phyloP scores from a whole-genome alignment of 2,329 filamentous ascomycete species.

The Didymella lethalis region DNA sequence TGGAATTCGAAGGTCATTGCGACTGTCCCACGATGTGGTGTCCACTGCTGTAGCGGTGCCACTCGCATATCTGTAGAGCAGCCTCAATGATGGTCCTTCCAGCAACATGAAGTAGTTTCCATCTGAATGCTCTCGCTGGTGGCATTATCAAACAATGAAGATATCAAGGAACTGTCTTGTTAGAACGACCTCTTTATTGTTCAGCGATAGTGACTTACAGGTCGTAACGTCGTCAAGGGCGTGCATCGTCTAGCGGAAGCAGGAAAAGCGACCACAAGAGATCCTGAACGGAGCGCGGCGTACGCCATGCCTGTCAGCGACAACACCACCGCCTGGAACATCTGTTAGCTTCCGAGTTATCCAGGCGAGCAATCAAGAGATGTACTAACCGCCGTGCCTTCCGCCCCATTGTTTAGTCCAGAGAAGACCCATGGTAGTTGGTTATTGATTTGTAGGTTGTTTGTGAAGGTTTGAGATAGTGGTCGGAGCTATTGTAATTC shows the following conservation, averaged over 20 bases:
- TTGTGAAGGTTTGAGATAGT: conserved; percentile 8
- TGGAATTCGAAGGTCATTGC: not conserved
- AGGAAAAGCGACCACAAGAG: conserved; percentile 60
- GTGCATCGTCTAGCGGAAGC: conserved; percentile 57
- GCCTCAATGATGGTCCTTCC: not conserved
- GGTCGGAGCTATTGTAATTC: conserved; percentile 1
- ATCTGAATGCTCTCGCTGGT: conserved; percentile 3
- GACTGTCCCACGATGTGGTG: not conserved
- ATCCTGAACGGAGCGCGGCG: conserved; percentile 61
- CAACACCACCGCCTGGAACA: conserved; percentile 57
- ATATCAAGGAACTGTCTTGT: conserved; percentile 1
- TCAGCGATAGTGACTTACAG: conserved; percentile 24
- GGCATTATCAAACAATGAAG: conserved; percentile 1
- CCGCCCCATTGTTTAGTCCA: conserved; percentile 58
- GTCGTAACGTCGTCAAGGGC: conserved; percentile 36
- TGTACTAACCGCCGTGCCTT: conserved; percentile 52
- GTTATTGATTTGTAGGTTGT: conserved; percentile 23
- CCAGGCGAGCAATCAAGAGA: conserved; percentile 18
- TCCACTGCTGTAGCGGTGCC: not conserved
- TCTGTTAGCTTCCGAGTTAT: conserved; percentile 30
- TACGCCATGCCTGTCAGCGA: conserved; percentile 61
- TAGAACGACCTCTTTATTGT: not conserved
- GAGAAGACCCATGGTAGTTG: conserved; percentile 55
- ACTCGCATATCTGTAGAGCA: not conserved
- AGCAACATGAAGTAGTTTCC: not conserved